phyloP scores from a whole-genome alignment of 768 basidiomycete genomes.

The Pluteus cervinus region DNA sequence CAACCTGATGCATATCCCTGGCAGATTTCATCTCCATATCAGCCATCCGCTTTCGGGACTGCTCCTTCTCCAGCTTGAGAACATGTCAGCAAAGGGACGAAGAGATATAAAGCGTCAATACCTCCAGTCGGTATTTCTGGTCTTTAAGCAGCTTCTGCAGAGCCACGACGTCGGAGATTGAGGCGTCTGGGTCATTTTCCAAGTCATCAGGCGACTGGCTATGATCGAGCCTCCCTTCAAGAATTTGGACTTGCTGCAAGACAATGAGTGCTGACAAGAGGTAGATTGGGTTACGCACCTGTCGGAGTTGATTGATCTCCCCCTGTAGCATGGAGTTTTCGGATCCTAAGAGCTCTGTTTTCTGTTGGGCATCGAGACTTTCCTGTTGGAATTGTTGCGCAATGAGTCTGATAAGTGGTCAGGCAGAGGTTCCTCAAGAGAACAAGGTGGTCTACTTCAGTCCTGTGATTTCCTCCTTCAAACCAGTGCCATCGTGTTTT shows the following conservation, averaged over 20 bases:
- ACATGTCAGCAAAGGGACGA: not conserved
- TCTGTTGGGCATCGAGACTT: slow-evolving; percentile 52
- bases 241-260: slow-evolving; percentile 60
- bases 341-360: slow-evolving; percentile 64
- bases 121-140: slow-evolving; percentile 49
- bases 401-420: slow-evolving; percentile 71
- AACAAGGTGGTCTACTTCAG: slow-evolving; percentile 53
- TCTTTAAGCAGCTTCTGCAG: slow-evolving; percentile 39
- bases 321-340: slow-evolving; percentile 68
- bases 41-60: slow-evolving; percentile 59
- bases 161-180: slow-evolving; percentile 15
- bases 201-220: slow-evolving; percentile 48
- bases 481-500: slow-evolving; percentile 45
- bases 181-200: slow-evolving; percentile 15
- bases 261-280: not conserved
- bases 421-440: too few species aligned
- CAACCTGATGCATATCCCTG: slow-evolving; percentile 60
- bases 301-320: slow-evolving; percentile 67
- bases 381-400: slow-evolving; percentile 87
- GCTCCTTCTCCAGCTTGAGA: slow-evolving; percentile 56
- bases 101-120: slow-evolving; percentile 15
- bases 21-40: slow-evolving; percentile 76
- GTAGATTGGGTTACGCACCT: slow-evolving; percentile 34
- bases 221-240: slow-evolving; percentile 73
- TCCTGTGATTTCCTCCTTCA: slow-evolving; percentile 69